These are phyloP conservation scores for Cotoneaster glaucophyllus DNA, from an alignment of 306 rosid species.

Conservation along the genomic window DNA sequence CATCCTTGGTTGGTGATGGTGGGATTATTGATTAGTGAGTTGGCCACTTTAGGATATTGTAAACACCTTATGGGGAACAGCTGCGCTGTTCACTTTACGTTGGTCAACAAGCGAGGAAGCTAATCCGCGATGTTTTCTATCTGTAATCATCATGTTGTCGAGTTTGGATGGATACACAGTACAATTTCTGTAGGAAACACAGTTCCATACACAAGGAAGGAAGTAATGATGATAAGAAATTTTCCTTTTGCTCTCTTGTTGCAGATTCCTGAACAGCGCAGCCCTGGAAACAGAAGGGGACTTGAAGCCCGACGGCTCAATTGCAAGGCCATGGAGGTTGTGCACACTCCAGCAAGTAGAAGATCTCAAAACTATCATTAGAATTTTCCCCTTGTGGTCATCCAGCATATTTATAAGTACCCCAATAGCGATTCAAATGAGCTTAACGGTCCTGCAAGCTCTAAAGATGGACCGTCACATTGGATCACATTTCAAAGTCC, in stretches of 20 bases:
- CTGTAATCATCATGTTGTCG: too few species aligned
- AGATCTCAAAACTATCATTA: conserved; percentile 34
- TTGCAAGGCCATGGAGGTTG: conserved; percentile 45
- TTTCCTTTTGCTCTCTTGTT: background rate
- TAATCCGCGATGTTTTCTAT: background rate
- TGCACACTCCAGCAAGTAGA: conserved; percentile 57
- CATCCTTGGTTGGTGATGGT: too few species aligned
- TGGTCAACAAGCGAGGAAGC: background rate
- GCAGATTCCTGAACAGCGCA: conserved; percentile 49
- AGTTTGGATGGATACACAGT: too few species aligned
- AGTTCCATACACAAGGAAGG: too few species aligned
- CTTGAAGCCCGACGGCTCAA: conserved; percentile 25
- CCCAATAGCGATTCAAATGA: conserved; percentile 40
- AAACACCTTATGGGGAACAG: too few species aligned
- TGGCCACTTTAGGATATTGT: background rate
- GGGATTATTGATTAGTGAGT: background rate
- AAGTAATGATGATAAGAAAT: too few species aligned
- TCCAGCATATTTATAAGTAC: conserved; percentile 35
- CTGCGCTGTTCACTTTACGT: too few species aligned
- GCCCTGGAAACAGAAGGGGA: conserved; percentile 45
- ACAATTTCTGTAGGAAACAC: too few species aligned
- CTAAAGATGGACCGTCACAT: conserved; percentile 48
- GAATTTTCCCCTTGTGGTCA: conserved; percentile 45
- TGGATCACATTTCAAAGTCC: conserved; percentile 38
- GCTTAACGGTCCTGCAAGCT: conserved; percentile 55